Evolutionary conservation across 2,329 filamentous ascomycete species (phyloP).

Genomic region (Trichoderma sp.): DNA sequence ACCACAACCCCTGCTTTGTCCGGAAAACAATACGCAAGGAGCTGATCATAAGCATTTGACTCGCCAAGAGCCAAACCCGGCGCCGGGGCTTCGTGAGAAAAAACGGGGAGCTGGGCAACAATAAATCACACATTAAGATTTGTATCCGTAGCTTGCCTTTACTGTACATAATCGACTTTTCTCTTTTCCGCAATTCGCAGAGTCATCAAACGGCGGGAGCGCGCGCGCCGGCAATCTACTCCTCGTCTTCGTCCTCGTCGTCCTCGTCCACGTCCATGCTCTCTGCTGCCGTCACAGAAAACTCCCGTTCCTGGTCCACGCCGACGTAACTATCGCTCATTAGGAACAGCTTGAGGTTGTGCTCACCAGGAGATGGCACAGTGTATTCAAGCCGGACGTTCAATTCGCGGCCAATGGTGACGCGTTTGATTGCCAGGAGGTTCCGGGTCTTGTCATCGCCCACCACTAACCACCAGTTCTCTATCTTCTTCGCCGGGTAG

Average conservation of each 20-base stretch:
- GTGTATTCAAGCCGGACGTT: conserved; percentile 85
- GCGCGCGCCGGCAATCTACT: conserved; percentile 29
- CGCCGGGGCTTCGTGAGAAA: not conserved
- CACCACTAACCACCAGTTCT: conserved; percentile 98
- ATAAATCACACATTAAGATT: conserved; percentile 26
- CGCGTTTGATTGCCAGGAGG: conserved; percentile 88
- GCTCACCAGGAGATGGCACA: conserved; percentile 78
- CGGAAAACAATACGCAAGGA: conserved; percentile 36
- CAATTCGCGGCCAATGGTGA: conserved; percentile 79
- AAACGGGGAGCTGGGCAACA: conserved; percentile 11
- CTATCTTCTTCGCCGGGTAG: conserved; percentile 87
- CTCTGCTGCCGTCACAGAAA: conserved; percentile 82
- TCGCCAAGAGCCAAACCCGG: conserved; percentile 31
- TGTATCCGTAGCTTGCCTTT: conserved; percentile 38
- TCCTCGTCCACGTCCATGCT: conserved; percentile 88
- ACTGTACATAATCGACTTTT: conserved; percentile 38
- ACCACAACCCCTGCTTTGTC: conserved; percentile 39
- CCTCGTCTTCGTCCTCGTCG: conserved; percentile 64
- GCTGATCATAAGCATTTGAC: conserved; percentile 31
- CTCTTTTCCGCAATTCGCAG: conserved; percentile 27
- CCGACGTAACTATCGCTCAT: conserved; percentile 98
- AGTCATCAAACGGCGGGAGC: conserved; percentile 29
- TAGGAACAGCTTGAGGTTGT: conserved; percentile 86
- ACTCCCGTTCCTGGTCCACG: conserved; percentile 92
- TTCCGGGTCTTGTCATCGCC: conserved; percentile 88